phyloP scores from a whole-genome alignment of 2,329 filamentous ascomycete genomes.

The Nothophaeocryptopus gaeumannii region DNA sequence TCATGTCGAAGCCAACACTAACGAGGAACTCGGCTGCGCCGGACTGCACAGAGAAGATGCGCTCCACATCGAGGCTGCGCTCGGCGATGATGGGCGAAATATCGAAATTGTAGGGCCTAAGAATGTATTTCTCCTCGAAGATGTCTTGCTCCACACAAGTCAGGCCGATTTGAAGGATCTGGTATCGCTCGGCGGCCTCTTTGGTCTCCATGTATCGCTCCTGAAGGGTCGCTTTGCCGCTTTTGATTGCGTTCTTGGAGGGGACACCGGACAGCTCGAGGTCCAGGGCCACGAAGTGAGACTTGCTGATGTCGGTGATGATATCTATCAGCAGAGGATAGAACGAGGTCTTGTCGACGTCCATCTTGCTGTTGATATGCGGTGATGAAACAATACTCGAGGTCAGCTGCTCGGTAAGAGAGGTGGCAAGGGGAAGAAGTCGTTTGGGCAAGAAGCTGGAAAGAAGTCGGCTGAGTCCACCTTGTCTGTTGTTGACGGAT shows the following conservation, averaged over 20 bases:
- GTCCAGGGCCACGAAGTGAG: conserved; percentile 63
- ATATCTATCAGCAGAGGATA: conserved; percentile 53
- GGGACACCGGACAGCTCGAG: conserved; percentile 65
- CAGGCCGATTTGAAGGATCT: conserved; percentile 65
- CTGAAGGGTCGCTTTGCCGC: conserved; percentile 53
- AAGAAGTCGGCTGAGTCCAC: conserved; percentile 10
- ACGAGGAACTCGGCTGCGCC: conserved; percentile 62
- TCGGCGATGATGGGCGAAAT: conserved; percentile 55
- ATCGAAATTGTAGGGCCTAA: conserved; percentile 64
- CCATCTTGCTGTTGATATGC: conserved; percentile 47
- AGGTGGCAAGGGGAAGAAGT: conserved; percentile 20
- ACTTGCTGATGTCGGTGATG: conserved; percentile 56
- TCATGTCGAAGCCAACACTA: conserved; percentile 57
- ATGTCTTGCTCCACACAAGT: conserved; percentile 61
- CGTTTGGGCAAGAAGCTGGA: conserved; percentile 16
- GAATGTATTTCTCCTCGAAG: conserved; percentile 54
- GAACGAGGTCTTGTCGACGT: conserved; percentile 53
- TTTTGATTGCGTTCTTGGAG: conserved; percentile 36
- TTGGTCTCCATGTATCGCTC: conserved; percentile 61
- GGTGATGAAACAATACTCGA: conserved; percentile 16
- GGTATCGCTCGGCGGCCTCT: conserved; percentile 59
- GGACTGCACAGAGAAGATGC: conserved; percentile 59
- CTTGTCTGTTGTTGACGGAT: neutral
- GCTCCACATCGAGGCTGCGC: conserved; percentile 55
- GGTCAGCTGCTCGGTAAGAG: conserved; percentile 12